A percentile compares a stretch with the other conserved stretches of the same genome.
These are phyloP conservation scores for Gloeopeniophorella convolvens DNA, from an alignment of 768 basidiomycete species.

Conservation along the genomic window DNA sequence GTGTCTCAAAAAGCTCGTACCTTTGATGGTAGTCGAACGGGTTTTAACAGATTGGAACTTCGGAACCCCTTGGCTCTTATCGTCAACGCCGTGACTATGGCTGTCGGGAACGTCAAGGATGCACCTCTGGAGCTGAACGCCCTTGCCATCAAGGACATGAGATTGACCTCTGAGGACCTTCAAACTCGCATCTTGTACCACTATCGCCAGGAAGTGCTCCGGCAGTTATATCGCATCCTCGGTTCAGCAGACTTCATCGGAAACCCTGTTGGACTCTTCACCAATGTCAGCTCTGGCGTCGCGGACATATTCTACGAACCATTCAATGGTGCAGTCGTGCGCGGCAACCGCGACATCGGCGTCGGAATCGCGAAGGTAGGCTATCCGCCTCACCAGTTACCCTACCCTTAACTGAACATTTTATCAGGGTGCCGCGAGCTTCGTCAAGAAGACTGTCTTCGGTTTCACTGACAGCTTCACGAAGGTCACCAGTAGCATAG, in stretches of 20 bases:
- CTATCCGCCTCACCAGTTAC: not conserved
- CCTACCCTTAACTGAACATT: not conserved
- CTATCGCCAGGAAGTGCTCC: slow-evolving; percentile 88
- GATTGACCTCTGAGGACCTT: slow-evolving; percentile 77
- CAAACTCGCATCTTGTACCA: slow-evolving; percentile 82
- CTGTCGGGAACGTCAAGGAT: slow-evolving; percentile 94
- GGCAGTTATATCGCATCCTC: slow-evolving; percentile 91
- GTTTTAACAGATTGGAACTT: slow-evolving; percentile 49
- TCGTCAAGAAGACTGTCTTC: slow-evolving; percentile 98
- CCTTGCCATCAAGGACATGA: slow-evolving; percentile 90
- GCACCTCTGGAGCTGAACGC: slow-evolving; percentile 93
- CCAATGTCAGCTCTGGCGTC: slow-evolving; percentile 95
- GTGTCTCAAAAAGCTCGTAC: slow-evolving; percentile 20
- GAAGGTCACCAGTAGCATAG: slow-evolving; percentile 96
- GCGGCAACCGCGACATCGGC: slow-evolving; percentile 90
- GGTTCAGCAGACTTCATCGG: slow-evolving; percentile 98
- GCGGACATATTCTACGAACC: slow-evolving; percentile 99
- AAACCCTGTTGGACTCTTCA: slow-evolving; percentile 95
- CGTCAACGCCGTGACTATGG: slow-evolving; percentile 93
- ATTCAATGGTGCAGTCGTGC: slow-evolving; percentile 93
- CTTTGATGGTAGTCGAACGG: not conserved
- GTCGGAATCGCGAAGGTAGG: slow-evolving; percentile 88
- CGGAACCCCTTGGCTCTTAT: slow-evolving; percentile 91
- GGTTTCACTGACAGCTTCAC: slow-evolving; percentile 93
- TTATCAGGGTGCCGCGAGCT: slow-evolving; percentile 86